Conservation (phyloP, 2,329 filamentous ascomycete genomes). For the Zymoseptoria pseudotritici region DNA sequence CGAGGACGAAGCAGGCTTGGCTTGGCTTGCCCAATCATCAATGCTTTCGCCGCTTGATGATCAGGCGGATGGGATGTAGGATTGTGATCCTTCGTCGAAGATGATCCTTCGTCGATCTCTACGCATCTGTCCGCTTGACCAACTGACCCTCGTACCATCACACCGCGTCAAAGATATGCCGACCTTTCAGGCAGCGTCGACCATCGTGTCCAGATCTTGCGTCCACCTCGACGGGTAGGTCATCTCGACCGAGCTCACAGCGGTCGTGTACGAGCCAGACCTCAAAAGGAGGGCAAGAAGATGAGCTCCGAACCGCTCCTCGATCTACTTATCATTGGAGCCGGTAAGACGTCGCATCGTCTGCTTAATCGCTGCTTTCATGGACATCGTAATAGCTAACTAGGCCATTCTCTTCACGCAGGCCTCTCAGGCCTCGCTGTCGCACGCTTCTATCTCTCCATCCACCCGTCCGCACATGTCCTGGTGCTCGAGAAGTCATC, state of each 20-base stretch:
- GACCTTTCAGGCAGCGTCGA: too few species aligned
- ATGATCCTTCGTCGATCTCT: not conserved
- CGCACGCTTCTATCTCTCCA: conserved; percentile 12
- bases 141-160: too few species aligned
- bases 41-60: not conserved
- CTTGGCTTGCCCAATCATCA: not conserved
- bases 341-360: not conserved
- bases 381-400: not conserved
- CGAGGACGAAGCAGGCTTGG: too few species aligned
- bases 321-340: conserved; percentile 2
- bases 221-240: not conserved
- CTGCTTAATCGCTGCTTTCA: not conserved
- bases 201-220: too few species aligned
- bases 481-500: conserved; percentile 9
- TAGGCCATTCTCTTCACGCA: not conserved
- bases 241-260: not conserved
- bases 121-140: not conserved
- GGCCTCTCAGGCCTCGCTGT: conserved; percentile 4
- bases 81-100: not conserved
- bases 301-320: not conserved
- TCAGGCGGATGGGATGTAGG: not conserved
- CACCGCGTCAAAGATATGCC: too few species aligned
- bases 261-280: not conserved
- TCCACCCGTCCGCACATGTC: conserved; percentile 10
- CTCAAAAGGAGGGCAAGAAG: not conserved